Percentiles rank a stretch among this genome's conserved stretches.
Conservation (phyloP, 148 eudicot species). For the Gaultheria prostrata region DNA sequence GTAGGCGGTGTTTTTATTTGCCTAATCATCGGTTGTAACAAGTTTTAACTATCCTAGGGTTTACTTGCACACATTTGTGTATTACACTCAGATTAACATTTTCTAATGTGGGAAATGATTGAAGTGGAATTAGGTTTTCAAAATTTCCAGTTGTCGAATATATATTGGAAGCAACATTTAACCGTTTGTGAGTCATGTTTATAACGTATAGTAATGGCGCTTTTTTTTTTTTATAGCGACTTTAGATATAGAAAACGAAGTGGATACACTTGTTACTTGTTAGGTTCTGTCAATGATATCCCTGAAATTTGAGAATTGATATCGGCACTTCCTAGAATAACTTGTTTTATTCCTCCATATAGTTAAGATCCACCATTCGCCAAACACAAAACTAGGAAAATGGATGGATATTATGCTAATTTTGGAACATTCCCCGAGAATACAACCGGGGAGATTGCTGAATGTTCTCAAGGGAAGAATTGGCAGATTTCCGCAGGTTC, state of each 20-base stretch:
- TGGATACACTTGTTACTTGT: not conserved
- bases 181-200: not conserved
- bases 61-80: constrained; percentile 1
- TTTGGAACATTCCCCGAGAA: not conserved
- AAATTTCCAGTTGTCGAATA: not conserved
- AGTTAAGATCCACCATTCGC: too few species aligned
- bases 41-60: constrained; percentile 21
- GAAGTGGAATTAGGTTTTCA: not conserved
- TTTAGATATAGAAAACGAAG: too few species aligned
- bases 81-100: not conserved
- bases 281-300: not conserved
- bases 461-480: not conserved
- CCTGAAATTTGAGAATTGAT: not conserved
- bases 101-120: not conserved
- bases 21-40: constrained; percentile 61
- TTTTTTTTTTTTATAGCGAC: not conserved
- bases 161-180: not conserved
- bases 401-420: too few species aligned
- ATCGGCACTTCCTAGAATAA: not conserved
- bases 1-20: constrained; percentile 82
- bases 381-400: not conserved
- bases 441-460: not conserved
- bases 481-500: not conserved
- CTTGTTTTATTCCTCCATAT: too few species aligned
- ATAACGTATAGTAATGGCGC: not conserved